Percentiles rank a stretch among this genome's conserved stretches.
Conservation (phyloP, 805 yeast species). For the Saturnispora halmiae region DNA sequence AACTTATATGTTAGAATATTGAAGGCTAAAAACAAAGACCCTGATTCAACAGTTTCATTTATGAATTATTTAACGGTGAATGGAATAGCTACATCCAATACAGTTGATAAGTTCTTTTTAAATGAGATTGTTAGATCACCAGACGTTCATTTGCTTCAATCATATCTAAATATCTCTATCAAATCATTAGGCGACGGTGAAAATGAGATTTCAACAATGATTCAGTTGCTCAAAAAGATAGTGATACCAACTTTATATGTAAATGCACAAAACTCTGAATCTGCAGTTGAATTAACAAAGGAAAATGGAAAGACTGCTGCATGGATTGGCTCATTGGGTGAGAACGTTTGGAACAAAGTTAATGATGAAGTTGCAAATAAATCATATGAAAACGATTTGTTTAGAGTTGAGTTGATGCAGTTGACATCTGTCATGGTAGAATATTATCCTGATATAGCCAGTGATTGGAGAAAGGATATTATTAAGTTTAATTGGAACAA, state of each 20-base stretch:
- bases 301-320: conserved; percentile 27
- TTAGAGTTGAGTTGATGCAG: conserved; percentile 70
- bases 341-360: conserved; percentile 64
- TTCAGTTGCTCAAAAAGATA: conserved; percentile 52
- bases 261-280: conserved; percentile 45
- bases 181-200: conserved; percentile 40
- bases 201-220: conserved; percentile 41
- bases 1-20: conserved; percentile 31
- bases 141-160: conserved; percentile 38
- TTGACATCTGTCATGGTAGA: conserved; percentile 69
- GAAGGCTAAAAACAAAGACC: conserved; percentile 11
- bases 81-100: conserved; percentile 37
- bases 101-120: conserved; percentile 50
- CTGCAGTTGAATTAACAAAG: conserved; percentile 18
- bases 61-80: conserved; percentile 37
- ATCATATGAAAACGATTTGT: conserved; percentile 64
- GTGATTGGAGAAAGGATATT: conserved; percentile 66
- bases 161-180: conserved; percentile 44
- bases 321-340: conserved; percentile 61
- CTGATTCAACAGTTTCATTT: conserved; percentile 32
- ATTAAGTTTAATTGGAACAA: conserved; percentile 93
- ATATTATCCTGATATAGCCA: conserved; percentile 50
- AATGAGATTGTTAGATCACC: conserved; percentile 42
- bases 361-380: conserved; percentile 44
- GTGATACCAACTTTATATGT: conserved; percentile 57